Conservation (phyloP, 257 asterid genomes). For the Solanum chiquidenum region DNA sequence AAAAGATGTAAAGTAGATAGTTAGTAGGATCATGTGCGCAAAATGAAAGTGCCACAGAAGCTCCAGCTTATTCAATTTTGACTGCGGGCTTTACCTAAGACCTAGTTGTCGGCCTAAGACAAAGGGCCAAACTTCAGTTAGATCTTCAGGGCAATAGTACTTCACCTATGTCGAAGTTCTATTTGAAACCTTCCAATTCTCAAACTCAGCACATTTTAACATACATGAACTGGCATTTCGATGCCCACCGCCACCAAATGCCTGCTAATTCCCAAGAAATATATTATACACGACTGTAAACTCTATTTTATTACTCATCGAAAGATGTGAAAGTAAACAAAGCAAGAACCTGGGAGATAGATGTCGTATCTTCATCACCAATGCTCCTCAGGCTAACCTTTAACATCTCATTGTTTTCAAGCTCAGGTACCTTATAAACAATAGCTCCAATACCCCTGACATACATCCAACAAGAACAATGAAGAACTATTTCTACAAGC, state of each 20-base stretch:
- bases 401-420: slow-evolving; percentile 42
- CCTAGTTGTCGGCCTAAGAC: neutral
- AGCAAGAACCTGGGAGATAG: slow-evolving; percentile 55
- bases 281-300: neutral
- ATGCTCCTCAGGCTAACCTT: slow-evolving; percentile 83
- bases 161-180: slow-evolving; percentile 7
- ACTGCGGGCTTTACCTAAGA: neutral
- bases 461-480: neutral
- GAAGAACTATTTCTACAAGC: neutral
- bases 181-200: slow-evolving; percentile 43
- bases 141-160: neutral
- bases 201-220: slow-evolving; percentile 37
- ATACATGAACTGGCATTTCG: slow-evolving; percentile 73
- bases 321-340: neutral
- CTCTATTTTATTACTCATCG: neutral
- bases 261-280: slow-evolving; percentile 21
- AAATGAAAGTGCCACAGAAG: neutral
- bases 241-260: slow-evolving; percentile 86
- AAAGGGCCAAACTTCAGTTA: neutral
- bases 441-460: slow-evolving; percentile 82
- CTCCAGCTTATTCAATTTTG: neutral
- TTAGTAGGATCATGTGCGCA: neutral
- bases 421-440: slow-evolving; percentile 73
- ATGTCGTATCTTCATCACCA: slow-evolving; percentile 61
- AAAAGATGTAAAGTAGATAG: neutral